These are phyloP conservation scores for Tulasnella sp. DNA, from an alignment of 768 basidiomycete species.

Conservation along the genomic window DNA sequence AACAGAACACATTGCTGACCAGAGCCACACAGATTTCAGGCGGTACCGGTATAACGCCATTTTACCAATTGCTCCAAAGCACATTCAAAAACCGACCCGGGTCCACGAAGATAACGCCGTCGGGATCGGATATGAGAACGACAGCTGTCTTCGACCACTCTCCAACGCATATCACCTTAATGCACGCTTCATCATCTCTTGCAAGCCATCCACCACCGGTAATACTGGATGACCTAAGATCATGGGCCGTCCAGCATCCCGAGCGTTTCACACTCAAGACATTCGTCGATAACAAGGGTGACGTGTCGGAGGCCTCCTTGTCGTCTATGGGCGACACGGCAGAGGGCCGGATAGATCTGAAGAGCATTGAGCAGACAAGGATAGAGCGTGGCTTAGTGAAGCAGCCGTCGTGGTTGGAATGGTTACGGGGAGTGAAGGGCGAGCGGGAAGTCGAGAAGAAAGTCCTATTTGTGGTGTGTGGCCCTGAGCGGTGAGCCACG, in stretches of 20 bases:
- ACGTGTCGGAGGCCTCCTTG: slow-evolving; percentile 8
- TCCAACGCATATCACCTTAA: slow-evolving; percentile 51
- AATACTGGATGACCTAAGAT: slow-evolving; percentile 44
- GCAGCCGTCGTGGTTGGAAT: slow-evolving; percentile 17
- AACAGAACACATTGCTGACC: not conserved
- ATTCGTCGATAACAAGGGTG: slow-evolving; percentile 43
- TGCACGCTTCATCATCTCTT: slow-evolving; percentile 56
- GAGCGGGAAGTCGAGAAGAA: slow-evolving; percentile 29
- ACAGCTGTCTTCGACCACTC: too few species aligned
- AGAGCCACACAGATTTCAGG: slow-evolving; percentile 57
- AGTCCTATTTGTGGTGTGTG: slow-evolving; percentile 64
- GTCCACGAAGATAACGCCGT: slow-evolving; percentile 17
- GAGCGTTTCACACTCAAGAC: slow-evolving; percentile 46
- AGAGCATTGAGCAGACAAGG: slow-evolving; percentile 34
- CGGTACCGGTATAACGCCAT: slow-evolving; percentile 80
- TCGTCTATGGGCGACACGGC: slow-evolving; percentile 30
- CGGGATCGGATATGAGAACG: too few species aligned
- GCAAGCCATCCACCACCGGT: slow-evolving; percentile 58
- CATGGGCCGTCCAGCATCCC: slow-evolving; percentile 41
- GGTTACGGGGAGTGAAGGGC: not conserved
- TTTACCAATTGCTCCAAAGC: slow-evolving; percentile 61
- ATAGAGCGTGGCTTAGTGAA: slow-evolving; percentile 3
- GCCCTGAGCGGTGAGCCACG: slow-evolving; percentile 59
- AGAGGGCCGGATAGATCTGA: slow-evolving; percentile 46
- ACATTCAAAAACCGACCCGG: slow-evolving; percentile 32